Evolutionary conservation across 495 filamentous ascomycete genomes (phyloP).

Genomic region (Trichoderma asperelloides): DNA sequence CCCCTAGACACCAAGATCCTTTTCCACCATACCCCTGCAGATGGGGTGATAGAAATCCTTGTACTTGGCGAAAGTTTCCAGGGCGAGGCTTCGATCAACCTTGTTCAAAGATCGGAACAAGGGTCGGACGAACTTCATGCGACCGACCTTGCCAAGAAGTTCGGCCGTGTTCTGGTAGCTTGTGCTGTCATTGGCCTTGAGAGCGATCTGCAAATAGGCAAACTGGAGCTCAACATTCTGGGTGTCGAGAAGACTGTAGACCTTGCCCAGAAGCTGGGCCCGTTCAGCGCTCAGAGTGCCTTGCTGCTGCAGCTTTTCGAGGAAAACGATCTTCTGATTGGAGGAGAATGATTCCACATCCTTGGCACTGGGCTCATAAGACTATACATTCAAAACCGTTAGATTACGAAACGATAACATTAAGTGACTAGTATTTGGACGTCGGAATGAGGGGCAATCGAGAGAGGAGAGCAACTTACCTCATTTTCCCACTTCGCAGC

Average conservation of each 20-base stretch:
- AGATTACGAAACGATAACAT: not conserved
- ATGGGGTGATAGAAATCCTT: conserved; percentile 94
- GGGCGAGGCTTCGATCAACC: conserved; percentile 61
- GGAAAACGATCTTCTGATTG: conserved; percentile 84
- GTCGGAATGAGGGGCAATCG: not conserved
- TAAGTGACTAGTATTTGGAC: not conserved
- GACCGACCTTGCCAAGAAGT: conserved; percentile 69
- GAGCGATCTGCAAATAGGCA: conserved; percentile 66
- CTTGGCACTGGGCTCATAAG: conserved; percentile 53
- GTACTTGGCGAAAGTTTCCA: conserved; percentile 77
- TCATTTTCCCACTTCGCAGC: conserved; percentile 64
- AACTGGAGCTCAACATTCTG: conserved; percentile 79
- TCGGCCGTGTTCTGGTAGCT: conserved; percentile 62
- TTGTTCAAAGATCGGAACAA: conserved; percentile 66
- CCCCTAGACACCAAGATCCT: conserved; percentile 51
- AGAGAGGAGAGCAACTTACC: conserved; percentile 15
- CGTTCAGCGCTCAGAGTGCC: conserved; percentile 50
- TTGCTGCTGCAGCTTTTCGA: conserved; percentile 60
- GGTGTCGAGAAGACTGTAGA: conserved; percentile 59
- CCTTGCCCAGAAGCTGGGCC: conserved; percentile 57
- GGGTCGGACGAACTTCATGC: conserved; percentile 95
- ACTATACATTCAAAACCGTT: not conserved
- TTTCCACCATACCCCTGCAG: conserved; percentile 72
- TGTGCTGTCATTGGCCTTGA: conserved; percentile 59
- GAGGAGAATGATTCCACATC: conserved; percentile 69